Conservation (phyloP, 306 rosid genomes). For the Benincasa hispida region DNA sequence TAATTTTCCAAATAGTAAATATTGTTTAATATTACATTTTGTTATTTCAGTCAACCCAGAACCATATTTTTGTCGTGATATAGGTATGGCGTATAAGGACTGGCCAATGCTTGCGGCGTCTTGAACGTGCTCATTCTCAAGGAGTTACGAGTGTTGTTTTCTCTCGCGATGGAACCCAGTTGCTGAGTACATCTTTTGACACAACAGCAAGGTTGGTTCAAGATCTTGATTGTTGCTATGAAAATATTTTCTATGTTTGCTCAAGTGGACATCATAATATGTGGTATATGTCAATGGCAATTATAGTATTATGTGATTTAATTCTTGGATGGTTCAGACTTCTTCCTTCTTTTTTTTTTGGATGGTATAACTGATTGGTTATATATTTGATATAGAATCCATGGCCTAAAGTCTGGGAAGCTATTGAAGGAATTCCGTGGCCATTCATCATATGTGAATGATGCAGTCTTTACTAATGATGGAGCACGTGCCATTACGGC, state of each 20-base stretch:
- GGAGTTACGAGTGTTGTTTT: constrained; percentile 91
- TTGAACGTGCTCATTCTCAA: constrained; percentile 91
- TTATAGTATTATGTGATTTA: not conserved
- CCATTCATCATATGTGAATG: constrained; percentile 82
- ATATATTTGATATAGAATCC: constrained; percentile 44
- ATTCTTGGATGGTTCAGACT: not conserved
- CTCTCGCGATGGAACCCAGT: constrained; percentile 98
- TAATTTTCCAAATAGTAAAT: not conserved
- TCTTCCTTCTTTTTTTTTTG: not conserved
- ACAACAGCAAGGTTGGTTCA: constrained; percentile 72
- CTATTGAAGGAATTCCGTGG: constrained; percentile 94
- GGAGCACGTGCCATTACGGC: constrained; percentile 87
- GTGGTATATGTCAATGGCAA: not conserved
- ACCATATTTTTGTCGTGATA: not conserved
- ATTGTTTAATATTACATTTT: not conserved
- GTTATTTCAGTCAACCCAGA: not conserved
- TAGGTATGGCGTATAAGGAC: constrained; percentile 98
- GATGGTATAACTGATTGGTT: not conserved
- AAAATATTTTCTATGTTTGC: not conserved
- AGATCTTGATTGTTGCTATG: constrained; percentile 3
- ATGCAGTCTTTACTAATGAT: constrained; percentile 81
- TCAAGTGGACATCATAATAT: not conserved
- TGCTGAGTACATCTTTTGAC: constrained; percentile 93
- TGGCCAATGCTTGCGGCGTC: constrained; percentile 98
- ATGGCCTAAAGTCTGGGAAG: constrained; percentile 94